Evolutionary conservation across 2,329 filamentous ascomycete species (phyloP).

Genomic region (Nothopassalora personata): DNA sequence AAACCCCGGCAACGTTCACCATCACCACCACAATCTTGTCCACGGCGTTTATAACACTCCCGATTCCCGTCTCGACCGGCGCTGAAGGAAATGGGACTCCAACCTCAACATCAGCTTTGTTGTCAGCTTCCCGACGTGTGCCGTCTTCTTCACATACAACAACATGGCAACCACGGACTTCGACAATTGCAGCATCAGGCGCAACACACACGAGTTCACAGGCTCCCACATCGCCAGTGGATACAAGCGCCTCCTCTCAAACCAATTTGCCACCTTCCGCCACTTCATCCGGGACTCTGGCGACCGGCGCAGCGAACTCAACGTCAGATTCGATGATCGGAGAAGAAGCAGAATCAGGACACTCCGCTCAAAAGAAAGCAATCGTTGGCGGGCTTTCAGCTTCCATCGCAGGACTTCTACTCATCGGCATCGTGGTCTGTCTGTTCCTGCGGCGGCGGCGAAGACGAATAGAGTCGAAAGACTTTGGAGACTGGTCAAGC

Average conservation of each 20-base stretch:
- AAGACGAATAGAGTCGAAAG: conserved; percentile 4
- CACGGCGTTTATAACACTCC: conserved; percentile 5
- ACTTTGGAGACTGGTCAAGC: conserved; percentile 6
- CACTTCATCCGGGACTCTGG: not conserved
- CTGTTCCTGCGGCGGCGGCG: conserved; percentile 24
- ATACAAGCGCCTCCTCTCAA: not conserved
- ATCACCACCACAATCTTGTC: conserved; percentile 5
- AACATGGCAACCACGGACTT: not conserved
- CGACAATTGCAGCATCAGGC: not conserved
- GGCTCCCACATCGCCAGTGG: not conserved
- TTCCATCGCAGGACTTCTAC: conserved; percentile 27
- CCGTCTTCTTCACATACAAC: not conserved
- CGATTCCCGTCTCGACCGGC: not conserved
- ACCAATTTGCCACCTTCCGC: not conserved
- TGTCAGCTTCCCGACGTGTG: not conserved
- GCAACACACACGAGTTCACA: not conserved
- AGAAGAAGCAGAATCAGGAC: not conserved
- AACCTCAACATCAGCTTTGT: not conserved
- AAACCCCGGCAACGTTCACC: not conserved
- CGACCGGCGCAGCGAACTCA: not conserved
- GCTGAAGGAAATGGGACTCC: not conserved
- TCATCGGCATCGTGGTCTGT: conserved; percentile 26
- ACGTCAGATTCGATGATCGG: conserved; percentile 10
- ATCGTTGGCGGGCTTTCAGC: conserved; percentile 30
- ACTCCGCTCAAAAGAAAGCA: conserved; percentile 22